Evolutionary conservation across 2,329 filamentous ascomycete species (phyloP).

Genomic region (Diaporthe citri): DNA sequence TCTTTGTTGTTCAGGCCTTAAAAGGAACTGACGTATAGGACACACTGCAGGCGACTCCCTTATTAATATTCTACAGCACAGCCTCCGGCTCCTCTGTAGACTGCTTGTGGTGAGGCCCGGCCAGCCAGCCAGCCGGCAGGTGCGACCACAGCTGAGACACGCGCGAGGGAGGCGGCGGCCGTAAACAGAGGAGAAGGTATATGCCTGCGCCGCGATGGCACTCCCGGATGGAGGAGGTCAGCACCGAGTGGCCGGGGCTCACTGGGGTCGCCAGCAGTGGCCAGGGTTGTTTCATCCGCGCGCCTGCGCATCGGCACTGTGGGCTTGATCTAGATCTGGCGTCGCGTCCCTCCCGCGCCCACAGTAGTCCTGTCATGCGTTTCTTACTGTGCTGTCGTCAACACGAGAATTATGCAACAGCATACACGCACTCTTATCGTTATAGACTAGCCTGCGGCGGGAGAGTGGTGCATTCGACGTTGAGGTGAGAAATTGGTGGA

Average conservation of each 20-base stretch:
- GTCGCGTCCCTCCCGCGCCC: not conserved
- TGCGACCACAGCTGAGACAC: slow-evolving; percentile 13
- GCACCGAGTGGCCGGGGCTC: not conserved
- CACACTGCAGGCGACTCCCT: not conserved
- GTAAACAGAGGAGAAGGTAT: not conserved
- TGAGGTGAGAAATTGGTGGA: slow-evolving; percentile 28
- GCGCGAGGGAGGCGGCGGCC: slow-evolving; percentile 7
- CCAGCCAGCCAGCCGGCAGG: slow-evolving; percentile 1
- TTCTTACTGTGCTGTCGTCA: not conserved
- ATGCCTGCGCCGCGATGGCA: not conserved
- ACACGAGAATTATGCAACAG: not conserved
- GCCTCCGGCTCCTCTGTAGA: slow-evolving; percentile 8
- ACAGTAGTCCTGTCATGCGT: not conserved
- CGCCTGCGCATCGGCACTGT: slow-evolving; percentile 1
- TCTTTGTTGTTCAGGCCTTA: not conserved
- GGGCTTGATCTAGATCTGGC: not conserved
- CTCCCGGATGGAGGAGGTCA: not conserved
- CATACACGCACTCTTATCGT: not conserved
- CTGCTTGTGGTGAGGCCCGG: not conserved
- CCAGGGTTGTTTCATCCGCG: slow-evolving; percentile 25
- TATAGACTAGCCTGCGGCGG: not conserved
- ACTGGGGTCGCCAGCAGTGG: not conserved
- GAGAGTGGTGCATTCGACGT: not conserved
- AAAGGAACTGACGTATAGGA: not conserved
- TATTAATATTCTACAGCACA: not conserved